These are phyloP conservation scores for Quercus engelmannii DNA, from an alignment of 306 rosid genomes.

Conservation along the genomic window DNA sequence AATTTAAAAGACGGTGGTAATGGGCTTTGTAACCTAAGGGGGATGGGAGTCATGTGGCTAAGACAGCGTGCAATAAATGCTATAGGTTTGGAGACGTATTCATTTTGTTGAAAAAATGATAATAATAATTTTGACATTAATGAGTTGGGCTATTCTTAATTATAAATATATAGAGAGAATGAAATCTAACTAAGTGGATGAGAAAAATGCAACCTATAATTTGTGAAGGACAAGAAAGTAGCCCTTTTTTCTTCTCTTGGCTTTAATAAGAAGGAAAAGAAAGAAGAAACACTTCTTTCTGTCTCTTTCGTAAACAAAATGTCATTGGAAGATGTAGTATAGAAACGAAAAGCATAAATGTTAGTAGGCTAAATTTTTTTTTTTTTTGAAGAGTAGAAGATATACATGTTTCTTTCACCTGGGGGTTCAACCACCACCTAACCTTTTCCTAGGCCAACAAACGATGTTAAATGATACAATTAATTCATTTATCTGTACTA, in stretches of 20 bases:
- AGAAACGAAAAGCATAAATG: background rate
- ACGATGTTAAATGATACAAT: conserved; percentile 63
- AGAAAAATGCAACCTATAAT: conserved; percentile 23
- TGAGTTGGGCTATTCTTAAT: conserved; percentile 18
- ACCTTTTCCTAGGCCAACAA: conserved; percentile 66
- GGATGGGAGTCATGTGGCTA: conserved; percentile 45
- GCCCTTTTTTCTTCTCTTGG: background rate
- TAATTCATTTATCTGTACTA: conserved; percentile 38
- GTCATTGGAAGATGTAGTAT: background rate
- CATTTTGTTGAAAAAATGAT: background rate
- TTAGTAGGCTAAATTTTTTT: background rate
- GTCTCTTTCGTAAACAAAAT: background rate
- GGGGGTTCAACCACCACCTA: conserved; percentile 95
- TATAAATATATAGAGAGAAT: background rate
- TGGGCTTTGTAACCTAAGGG: conserved; percentile 1
- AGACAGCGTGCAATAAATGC: conserved; percentile 41
- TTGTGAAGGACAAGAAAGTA: conserved; percentile 46
- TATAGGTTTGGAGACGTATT: conserved; percentile 2
- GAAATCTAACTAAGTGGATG: conserved; percentile 30
- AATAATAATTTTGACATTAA: background rate
- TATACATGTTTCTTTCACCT: conserved; percentile 10
- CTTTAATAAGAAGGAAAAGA: background rate
- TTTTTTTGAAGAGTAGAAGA: conserved; percentile 7
- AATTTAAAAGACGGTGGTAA: conserved; percentile 24
- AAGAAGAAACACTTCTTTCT: background rate